Evolutionary conservation across 176 grass and related monocot genomes (phyloP).

Genomic region (Bolboschoenus planiculmis): DNA sequence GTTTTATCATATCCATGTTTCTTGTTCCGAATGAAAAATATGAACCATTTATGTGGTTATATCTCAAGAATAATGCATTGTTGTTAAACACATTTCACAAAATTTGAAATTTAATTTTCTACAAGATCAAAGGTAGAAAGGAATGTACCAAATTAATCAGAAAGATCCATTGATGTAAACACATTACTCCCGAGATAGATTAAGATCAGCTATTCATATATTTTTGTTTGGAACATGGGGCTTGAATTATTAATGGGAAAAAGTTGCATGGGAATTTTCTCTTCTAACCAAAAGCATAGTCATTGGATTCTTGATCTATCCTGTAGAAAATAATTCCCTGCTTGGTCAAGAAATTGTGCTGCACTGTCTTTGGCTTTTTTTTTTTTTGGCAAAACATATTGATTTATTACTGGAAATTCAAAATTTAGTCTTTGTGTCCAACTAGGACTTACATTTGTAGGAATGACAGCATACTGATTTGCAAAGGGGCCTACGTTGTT

Average conservation of each 20-base stretch:
- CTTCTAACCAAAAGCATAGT: background rate
- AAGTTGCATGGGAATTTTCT: too few species aligned
- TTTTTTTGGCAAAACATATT: background rate
- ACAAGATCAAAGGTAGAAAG: background rate
- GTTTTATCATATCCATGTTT: background rate
- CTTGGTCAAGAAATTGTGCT: background rate
- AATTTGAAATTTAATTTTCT: background rate
- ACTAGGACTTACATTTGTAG: background rate
- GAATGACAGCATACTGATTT: background rate
- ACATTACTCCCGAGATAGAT: background rate
- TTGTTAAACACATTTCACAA: background rate
- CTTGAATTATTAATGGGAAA: background rate
- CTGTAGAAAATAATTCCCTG: background rate
- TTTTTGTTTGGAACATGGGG: background rate
- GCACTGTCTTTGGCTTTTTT: background rate
- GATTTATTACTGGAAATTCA: background rate
- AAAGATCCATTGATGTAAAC: background rate
- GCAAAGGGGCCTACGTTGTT: background rate
- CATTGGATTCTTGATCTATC: background rate
- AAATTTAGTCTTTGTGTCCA: background rate
- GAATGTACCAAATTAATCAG: background rate
- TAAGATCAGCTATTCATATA: background rate
- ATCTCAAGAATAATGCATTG: background rate
- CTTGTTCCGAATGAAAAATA: background rate
- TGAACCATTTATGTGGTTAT: background rate